These are phyloP conservation scores for Rhynchosporium secalis DNA, from an alignment of 2,329 filamentous ascomycete species.

Conservation along the genomic window DNA sequence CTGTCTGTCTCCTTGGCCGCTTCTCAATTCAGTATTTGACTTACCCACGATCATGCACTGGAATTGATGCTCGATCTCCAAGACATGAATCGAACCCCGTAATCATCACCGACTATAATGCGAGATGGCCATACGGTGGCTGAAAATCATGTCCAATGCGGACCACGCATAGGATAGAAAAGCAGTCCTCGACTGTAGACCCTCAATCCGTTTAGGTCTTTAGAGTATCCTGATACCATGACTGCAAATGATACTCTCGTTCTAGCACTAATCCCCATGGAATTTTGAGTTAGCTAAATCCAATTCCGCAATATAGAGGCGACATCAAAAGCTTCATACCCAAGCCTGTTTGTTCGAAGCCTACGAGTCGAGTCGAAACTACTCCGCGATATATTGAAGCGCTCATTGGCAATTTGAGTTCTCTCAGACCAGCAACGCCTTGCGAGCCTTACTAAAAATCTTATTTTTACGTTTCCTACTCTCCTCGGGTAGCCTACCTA, in stretches of 20 bases:
- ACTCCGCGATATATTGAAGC: not conserved
- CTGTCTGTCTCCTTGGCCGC: not conserved
- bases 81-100: slow-evolving; percentile 15
- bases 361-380: not conserved
- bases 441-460: not conserved
- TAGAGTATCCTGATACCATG: not conserved
- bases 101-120: not conserved
- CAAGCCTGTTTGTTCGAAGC: not conserved
- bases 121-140: not conserved
- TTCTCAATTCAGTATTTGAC: not conserved
- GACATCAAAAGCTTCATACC: not conserved
- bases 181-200: not conserved
- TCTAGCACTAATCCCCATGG: not conserved
- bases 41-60: slow-evolving; percentile 26
- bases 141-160: not conserved
- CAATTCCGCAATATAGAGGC: not conserved
- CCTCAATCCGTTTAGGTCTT: too few species aligned
- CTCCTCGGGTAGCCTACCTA: not conserved
- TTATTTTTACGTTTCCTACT: not conserved
- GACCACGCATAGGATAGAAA: not conserved
- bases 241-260: not conserved
- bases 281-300: not conserved
- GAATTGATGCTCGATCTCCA: not conserved
- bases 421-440: not conserved
- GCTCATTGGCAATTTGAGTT: not conserved